Base-by-base conservation (phyloP, 1,284 basidiomycete genomes). In the Heterobasidion irregulare region DNA sequence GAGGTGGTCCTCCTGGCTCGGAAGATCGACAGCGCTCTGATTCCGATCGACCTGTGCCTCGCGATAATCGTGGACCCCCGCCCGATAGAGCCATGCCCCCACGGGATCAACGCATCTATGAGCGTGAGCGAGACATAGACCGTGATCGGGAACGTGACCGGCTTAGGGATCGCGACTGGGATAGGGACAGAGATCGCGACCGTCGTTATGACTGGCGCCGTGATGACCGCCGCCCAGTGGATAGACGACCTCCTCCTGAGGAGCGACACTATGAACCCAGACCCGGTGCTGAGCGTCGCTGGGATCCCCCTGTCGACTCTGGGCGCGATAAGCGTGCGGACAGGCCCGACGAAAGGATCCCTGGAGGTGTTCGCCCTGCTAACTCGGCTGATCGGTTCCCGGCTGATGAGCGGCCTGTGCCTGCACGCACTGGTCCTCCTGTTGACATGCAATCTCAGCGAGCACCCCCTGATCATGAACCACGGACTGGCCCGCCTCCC, bases 141-240 rank as follows among this genome's bases (percentile, higher is more conserved):
- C 58, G 65, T 26, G 66, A 65, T 50, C 54, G 66, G 44, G 62
- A 63, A 16, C 60, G 59, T n/a, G 64, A 66, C 43, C 57, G 58
- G 36, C 53, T 65, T 18, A 61, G 64, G 50, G 64, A 68, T 44
- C 55, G 63, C 45, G 63, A 66, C 19, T 35, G 55, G 41, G 52
- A 47, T 18, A 10, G 46, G 10, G 52, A 47, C 26, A 10, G 46
- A 13, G 52, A 57, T 43, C 49, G 62, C 49, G 35, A 38, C 32
- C 49, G 49, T n/a, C 33, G 32, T 15, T 13, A 50, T 38, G 66
- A 68, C 52, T 62, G 65, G 48, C 56, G 49, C 16, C 52, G 63
- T 62, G 49, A 61, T 57, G 36, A 50, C 55, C 12, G 66, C 65
- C 55, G 64, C 34, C 38, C 65, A 19, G 12, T 38, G 9, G 51